Conservation (phyloP, 371 early-diverging fungal genomes). For the Blakeslea trispora region DNA sequence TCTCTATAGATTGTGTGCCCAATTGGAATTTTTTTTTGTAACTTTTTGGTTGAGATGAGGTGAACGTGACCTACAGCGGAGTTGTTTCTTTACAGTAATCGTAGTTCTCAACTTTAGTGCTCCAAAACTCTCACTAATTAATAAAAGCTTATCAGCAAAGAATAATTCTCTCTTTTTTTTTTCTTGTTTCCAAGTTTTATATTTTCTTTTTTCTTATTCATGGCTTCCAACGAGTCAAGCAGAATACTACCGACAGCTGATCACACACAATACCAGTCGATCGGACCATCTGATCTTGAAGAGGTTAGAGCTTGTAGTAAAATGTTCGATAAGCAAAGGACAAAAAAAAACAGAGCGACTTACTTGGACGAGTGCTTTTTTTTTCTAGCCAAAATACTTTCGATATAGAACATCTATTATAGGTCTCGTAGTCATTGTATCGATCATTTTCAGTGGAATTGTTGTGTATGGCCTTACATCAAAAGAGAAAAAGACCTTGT, state of each 20-base stretch:
- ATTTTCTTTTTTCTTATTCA: neutral
- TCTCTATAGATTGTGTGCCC: too few species aligned
- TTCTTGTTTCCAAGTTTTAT: neutral
- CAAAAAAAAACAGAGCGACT: too few species aligned
- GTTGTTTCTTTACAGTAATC: too few species aligned
- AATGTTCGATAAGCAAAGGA: neutral
- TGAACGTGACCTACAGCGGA: too few species aligned
- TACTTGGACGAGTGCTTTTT: too few species aligned
- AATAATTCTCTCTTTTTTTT: too few species aligned
- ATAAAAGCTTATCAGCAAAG: too few species aligned
- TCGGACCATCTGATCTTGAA: conserved; percentile 27
- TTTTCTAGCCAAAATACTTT: neutral
- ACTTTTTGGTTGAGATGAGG: too few species aligned
- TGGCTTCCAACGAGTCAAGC: conserved; percentile 4
- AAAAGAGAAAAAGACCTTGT: conserved; percentile 8
- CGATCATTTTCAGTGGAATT: conserved; percentile 12
- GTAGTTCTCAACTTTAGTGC: too few species aligned
- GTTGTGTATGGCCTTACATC: conserved; percentile 5
- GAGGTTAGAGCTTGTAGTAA: conserved; percentile 11
- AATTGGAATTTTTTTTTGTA: too few species aligned
- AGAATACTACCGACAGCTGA: conserved; percentile 9
- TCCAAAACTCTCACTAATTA: too few species aligned
- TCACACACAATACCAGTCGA: conserved; percentile 28
- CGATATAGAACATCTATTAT: conserved; percentile 2
- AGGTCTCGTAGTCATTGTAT: conserved; percentile 5